A percentile compares a stretch with the other conserved stretches of the same genome.
Evolutionary conservation across 2,329 filamentous ascomycete genomes (phyloP).

Genomic region (Verticillium albo-atrum): DNA sequence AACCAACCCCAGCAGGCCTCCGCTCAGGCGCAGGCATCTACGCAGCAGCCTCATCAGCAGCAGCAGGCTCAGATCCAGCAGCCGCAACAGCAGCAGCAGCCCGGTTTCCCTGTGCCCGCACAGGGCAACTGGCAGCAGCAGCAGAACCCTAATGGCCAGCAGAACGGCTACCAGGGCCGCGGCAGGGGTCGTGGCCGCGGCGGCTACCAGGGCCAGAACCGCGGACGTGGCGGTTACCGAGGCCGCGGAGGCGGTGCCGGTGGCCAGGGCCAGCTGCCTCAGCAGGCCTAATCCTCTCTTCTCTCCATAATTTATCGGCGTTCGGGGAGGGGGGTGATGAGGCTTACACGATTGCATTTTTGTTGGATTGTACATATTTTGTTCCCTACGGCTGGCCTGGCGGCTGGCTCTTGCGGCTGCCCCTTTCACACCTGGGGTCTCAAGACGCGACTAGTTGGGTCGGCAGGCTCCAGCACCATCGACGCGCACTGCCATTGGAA

Average conservation of each 20-base stretch:
- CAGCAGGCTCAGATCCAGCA: constrained; percentile 13
- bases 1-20: constrained; percentile 16
- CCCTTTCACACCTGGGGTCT: background rate
- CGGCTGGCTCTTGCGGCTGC: background rate
- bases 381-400: constrained; percentile 2
- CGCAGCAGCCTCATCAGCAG: constrained; percentile 18
- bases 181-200: constrained; percentile 20
- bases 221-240: constrained; percentile 15
- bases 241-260: constrained; percentile 7
- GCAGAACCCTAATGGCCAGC: constrained; percentile 22
- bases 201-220: constrained; percentile 14
- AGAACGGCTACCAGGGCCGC: constrained; percentile 25
- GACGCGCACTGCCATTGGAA: constrained; percentile 7
- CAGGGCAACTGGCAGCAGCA: constrained; percentile 24
- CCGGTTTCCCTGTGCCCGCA: constrained; percentile 16
- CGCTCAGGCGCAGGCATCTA: constrained; percentile 14
- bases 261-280: constrained; percentile 22
- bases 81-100: constrained; percentile 14
- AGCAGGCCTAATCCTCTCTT: constrained; percentile 18
- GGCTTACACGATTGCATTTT: constrained; percentile 1
- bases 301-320: constrained; percentile 4
- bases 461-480: constrained; percentile 4
- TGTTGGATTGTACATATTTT: constrained; percentile 17
- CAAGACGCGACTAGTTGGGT: constrained; percentile 12
- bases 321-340: constrained; percentile 2